Evolutionary conservation across 2,329 filamentous ascomycete species (phyloP).

Genomic region (Verticillium nonalfalfae): DNA sequence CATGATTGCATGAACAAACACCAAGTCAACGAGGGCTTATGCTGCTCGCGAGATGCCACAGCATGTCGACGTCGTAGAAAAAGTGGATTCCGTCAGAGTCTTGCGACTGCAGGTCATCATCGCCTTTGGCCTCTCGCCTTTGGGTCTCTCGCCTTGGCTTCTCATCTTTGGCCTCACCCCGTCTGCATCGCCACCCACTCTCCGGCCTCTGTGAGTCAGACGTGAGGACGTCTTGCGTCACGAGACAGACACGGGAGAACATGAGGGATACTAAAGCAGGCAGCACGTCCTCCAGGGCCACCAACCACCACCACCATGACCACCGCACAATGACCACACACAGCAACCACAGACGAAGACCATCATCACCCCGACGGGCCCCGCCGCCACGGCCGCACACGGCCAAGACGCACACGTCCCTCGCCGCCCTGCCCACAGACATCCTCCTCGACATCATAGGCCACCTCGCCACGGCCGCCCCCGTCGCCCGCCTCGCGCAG

Average conservation of each 20-base stretch:
- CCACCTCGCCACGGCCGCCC: slow-evolving; percentile 40
- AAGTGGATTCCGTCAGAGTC: not conserved
- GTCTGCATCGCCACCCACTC: too few species aligned
- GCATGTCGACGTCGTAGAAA: not conserved
- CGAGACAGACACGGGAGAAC: too few species aligned
- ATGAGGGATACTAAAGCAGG: too few species aligned
- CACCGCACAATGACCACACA: too few species aligned
- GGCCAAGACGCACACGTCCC: not conserved
- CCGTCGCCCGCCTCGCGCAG: slow-evolving; percentile 33
- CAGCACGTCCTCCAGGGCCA: too few species aligned
- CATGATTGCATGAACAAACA: too few species aligned
- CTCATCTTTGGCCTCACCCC: too few species aligned
- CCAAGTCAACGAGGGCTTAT: too few species aligned
- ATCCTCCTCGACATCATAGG: slow-evolving; percentile 41
- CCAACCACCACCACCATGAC: not conserved
- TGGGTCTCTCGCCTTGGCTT: not conserved
- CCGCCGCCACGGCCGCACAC: not conserved
- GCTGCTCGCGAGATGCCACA: too few species aligned
- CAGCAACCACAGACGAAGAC: not conserved
- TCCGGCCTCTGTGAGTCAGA: too few species aligned
- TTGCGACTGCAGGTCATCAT: not conserved
- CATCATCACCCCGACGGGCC: not conserved
- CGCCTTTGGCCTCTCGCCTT: not conserved
- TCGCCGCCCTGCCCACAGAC: slow-evolving; percentile 42
- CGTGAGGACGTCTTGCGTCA: too few species aligned